Conservation (phyloP, 306 rosid species). For the Ochetophila trinervis region DNA sequence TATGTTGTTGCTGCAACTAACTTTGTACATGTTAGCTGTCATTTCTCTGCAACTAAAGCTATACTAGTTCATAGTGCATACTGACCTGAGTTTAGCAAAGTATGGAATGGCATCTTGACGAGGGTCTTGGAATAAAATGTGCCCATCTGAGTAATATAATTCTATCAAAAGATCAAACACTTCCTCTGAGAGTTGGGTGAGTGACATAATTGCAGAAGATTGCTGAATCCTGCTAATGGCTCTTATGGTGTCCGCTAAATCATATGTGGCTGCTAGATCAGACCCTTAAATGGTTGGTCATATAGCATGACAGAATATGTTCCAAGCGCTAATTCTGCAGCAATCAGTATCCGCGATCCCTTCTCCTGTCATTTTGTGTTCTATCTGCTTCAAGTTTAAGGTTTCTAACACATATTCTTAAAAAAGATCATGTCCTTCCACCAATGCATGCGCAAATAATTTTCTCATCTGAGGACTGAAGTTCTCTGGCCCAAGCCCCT, state of each 20-base stretch:
- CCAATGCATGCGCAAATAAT: conserved; percentile 12
- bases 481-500: conserved; percentile 10
- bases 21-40: too few species aligned
- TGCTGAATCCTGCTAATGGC: conserved; percentile 13
- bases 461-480: conserved; percentile 13
- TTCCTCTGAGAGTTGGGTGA: conserved; percentile 7
- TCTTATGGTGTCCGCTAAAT: conserved; percentile 17
- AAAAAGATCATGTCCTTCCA: conserved; percentile 7
- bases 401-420: conserved; percentile 12
- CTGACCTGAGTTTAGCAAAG: conserved; percentile 11
- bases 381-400: conserved; percentile 6
- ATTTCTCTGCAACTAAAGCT: too few species aligned
- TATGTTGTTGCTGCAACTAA: too few species aligned
- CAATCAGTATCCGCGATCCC: background rate
- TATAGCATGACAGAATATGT: conserved; percentile 11
- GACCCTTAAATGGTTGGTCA: conserved; percentile 9
- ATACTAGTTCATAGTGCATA: background rate
- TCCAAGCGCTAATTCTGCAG: background rate
- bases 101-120: conserved; percentile 10
- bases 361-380: background rate
- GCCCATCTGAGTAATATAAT: background rate
- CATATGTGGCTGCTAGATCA: conserved; percentile 10
- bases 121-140: conserved; percentile 1
- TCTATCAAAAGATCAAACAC: conserved; percentile 11
- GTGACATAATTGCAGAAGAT: conserved; percentile 11